These are phyloP conservation scores for Aspergillus udagawae DNA, from an alignment of 2,329 filamentous ascomycete species.

Conservation along the genomic window DNA sequence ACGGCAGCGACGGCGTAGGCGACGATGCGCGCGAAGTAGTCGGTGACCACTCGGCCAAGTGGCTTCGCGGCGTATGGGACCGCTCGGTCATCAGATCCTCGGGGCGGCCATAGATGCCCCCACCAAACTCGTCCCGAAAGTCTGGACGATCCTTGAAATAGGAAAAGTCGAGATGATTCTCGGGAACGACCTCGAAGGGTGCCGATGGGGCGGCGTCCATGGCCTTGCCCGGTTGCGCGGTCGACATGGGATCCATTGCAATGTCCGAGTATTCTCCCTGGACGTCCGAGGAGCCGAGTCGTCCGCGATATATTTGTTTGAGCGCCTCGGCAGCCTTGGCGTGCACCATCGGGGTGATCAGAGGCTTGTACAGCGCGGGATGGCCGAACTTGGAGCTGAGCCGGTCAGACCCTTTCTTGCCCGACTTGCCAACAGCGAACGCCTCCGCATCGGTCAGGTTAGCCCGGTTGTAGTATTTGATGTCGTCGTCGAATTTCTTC, in stretches of 20 bases:
- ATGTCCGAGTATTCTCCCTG: constrained; percentile 65
- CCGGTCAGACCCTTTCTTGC: constrained; percentile 54
- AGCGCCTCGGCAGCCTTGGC: constrained; percentile 84
- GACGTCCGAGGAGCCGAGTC: constrained; percentile 54
- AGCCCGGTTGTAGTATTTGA: constrained; percentile 73
- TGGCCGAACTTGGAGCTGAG: constrained; percentile 78
- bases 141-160: constrained; percentile 89
- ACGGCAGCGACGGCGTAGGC: constrained; percentile 35
- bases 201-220: constrained; percentile 44
- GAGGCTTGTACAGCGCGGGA: constrained; percentile 79
- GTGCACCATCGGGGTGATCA: constrained; percentile 94
- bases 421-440: constrained; percentile 31
- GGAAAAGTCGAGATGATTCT: constrained; percentile 81
- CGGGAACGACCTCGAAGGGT: constrained; percentile 86
- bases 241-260: constrained; percentile 72
- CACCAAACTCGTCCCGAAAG: constrained; percentile 83
- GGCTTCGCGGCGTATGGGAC: constrained; percentile 40
- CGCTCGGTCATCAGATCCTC: constrained; percentile 45
- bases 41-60: constrained; percentile 36
- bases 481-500: constrained; percentile 69
- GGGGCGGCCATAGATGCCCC: constrained; percentile 52
- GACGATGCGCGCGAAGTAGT: constrained; percentile 39
- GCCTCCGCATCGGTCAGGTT: constrained; percentile 52
- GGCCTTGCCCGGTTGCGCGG: constrained; percentile 54
- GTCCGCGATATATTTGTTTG: constrained; percentile 78